Evolutionary conservation across 192 early-diverging fungal genomes (phyloP), one percentile per base, ranked within the genome.

Genomic region (Coemansia sp.): DNA sequence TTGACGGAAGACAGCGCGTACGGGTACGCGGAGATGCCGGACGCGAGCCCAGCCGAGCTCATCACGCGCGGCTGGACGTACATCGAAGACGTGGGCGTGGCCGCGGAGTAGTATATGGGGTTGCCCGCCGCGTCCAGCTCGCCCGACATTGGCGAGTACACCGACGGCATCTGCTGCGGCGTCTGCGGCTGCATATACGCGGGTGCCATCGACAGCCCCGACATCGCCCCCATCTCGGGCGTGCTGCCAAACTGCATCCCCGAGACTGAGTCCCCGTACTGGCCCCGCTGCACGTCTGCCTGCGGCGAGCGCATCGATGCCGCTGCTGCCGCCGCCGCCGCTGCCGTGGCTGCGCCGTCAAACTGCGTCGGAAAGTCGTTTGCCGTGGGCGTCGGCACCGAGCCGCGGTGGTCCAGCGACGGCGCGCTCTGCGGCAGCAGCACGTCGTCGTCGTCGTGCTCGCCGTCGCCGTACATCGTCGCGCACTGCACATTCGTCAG

Each of bases 401-500:
- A 3, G 31, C 28, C 46, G 28, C 52, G 53, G 38, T 28, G 22
- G 51, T 50, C 64, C 28, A 61, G 33, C 19, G 38, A 44, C 18
- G 35, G 55, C 45, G 65, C 61, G 62, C 57, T 71, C 40, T 58
- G 57, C 6, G 65, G 65, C 48, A 54, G 38, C 22, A 47, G 31
- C 27, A 53, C 0, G 27, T 65, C 63, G 16, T 73, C 65, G 57
- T 73, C 71, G 38, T 70, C 68, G 31, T 56, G 43, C 52, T 81
- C 62, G 24, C 58, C 58, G 24, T 83, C 71, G 28, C 66, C 59
- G 52, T 69, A 68, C 68, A 66, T 50, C 9, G 56, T 14, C 6
- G 60, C 61, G 21, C 65, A 80, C 47, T 78, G 73, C 40, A 77
- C 82, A 75, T 91, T 90, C 24, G 83, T 84, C 45, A 76, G 67